A percentile compares a stretch with the other conserved stretches of the same genome.
These are phyloP conservation scores for Cymodocea nodosa DNA, from an alignment of 116 monocot genomes.

Conservation along the genomic window DNA sequence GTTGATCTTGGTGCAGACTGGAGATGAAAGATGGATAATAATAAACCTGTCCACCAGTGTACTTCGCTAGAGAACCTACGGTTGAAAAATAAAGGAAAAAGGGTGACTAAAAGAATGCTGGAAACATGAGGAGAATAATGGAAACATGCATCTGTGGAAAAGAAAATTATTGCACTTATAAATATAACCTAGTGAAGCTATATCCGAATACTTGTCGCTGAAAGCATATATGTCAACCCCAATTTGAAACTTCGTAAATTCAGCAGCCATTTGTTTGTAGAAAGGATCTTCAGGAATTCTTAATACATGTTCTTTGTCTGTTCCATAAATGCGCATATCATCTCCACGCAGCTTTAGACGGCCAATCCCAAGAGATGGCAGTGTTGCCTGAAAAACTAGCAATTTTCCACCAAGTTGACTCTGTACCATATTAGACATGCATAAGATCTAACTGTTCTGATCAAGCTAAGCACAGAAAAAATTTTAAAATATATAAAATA, in stretches of 20 bases:
- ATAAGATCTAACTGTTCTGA: neutral
- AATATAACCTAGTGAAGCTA: conserved; percentile 78
- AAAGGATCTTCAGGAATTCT: conserved; percentile 95
- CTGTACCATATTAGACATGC: conserved; percentile 20
- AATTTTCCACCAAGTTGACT: conserved; percentile 95
- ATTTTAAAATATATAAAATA: neutral
- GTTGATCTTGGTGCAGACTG: conserved; percentile 43
- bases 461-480: neutral
- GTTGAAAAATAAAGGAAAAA: neutral
- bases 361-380: conserved; percentile 91
- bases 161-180: no score
- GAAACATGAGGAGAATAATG: no score
- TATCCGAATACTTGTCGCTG: conserved; percentile 70
- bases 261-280: conserved; percentile 99
- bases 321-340: conserved; percentile 83
- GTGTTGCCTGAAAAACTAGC: conserved; percentile 72
- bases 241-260: conserved; percentile 89
- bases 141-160: no score
- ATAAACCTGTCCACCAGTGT: conserved; percentile 97
- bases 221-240: conserved; percentile 77
- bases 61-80: conserved; percentile 81
- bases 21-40: conserved; percentile 82
- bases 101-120: conserved; percentile 1
- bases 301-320: conserved; percentile 75
- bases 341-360: conserved; percentile 83